Evolutionary conservation across 192 early-diverging fungal species (phyloP).

Genomic region (Backusella tuberculispora): DNA sequence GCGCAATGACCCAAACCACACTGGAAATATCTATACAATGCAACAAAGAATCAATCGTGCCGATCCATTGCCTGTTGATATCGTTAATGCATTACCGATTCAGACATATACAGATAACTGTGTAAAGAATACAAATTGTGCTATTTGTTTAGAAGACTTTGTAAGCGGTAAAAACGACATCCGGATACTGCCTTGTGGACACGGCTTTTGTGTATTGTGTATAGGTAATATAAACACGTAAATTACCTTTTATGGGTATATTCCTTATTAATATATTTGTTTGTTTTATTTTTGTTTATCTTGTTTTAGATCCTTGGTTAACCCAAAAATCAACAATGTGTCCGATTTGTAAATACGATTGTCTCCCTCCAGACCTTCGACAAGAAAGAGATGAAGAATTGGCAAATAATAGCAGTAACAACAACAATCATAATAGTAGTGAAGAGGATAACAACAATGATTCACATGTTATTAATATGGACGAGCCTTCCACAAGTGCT

Average conservation of each 20-base stretch:
- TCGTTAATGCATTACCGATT: constrained; percentile 36
- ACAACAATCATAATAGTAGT: neutral
- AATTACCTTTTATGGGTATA: neutral
- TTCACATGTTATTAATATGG: constrained; percentile 17
- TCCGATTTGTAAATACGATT: constrained; percentile 43
- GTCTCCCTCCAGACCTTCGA: constrained; percentile 24
- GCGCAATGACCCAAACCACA: neutral
- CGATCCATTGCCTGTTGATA: constrained; percentile 33
- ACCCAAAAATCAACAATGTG: constrained; percentile 40
- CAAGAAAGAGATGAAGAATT: constrained; percentile 2
- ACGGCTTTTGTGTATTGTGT: constrained; percentile 45
- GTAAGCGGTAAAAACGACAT: constrained; percentile 23
- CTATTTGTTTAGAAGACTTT: constrained; percentile 46
- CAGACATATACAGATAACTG: constrained; percentile 18
- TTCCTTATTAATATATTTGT: neutral
- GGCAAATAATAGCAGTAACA: neutral
- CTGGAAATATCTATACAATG: neutral
- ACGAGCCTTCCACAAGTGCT: neutral
- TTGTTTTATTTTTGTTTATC: neutral
- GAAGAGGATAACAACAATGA: neutral
- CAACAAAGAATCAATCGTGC: constrained; percentile 9
- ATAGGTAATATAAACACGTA: constrained; percentile 33
- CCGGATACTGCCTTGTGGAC: constrained; percentile 43
- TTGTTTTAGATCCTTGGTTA: constrained; percentile 37
- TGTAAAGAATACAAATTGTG: constrained; percentile 43